Conservation (phyloP, 139 green algal species). For the Ettlia oleoabundans region DNA sequence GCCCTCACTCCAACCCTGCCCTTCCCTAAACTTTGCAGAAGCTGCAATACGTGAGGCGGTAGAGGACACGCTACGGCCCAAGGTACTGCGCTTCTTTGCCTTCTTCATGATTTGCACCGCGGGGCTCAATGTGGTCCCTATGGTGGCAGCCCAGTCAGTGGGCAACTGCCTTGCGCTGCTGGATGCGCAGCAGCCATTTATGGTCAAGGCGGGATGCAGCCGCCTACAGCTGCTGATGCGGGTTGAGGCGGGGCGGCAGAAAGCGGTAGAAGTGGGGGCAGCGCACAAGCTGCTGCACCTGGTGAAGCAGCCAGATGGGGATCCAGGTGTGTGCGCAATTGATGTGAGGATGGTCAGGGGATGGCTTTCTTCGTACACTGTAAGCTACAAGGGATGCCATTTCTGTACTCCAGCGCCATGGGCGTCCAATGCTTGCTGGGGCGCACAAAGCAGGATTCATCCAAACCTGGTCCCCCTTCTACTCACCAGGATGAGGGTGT, state of each 20-base stretch:
- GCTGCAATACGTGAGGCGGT: conserved; percentile 3
- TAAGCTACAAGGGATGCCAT: too few species aligned
- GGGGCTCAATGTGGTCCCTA: neutral
- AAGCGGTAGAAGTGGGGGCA: neutral
- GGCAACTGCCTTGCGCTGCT: conserved; percentile 24
- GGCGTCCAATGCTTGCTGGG: too few species aligned
- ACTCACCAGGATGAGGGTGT: too few species aligned
- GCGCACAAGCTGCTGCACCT: conserved; percentile 11
- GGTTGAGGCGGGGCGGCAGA: conserved; percentile 15
- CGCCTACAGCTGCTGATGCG: conserved; percentile 29
- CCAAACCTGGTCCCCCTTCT: too few species aligned
- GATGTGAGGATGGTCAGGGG: too few species aligned
- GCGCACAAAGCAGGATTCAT: too few species aligned
- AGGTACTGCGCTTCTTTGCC: conserved; percentile 20
- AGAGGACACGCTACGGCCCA: conserved; percentile 18
- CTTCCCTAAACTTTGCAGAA: neutral
- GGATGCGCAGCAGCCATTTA: conserved; percentile 28
- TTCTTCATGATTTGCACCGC: conserved; percentile 27
- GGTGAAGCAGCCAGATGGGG: neutral
- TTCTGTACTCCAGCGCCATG: too few species aligned
- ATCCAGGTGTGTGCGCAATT: neutral
- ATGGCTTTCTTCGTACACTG: too few species aligned
- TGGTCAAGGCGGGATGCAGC: conserved; percentile 20
- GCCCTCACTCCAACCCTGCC: too few species aligned
- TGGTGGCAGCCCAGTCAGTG: conserved; percentile 1